Base-by-base conservation (phyloP, 306 rosid genomes). In the cucumber (Cucumis sativus) region DNA sequence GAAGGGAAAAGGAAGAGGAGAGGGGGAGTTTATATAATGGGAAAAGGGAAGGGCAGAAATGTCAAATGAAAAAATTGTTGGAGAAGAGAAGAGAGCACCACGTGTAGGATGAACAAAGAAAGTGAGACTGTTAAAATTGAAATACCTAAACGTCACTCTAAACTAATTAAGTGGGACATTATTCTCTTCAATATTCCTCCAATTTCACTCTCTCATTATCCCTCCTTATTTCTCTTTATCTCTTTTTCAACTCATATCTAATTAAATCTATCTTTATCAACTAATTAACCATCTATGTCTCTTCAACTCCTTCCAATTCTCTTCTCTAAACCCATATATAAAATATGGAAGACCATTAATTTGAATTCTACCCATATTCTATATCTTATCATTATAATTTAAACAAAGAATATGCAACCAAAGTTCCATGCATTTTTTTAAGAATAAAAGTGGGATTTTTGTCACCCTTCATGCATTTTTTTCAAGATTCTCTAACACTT, bases 91-190 rank as follows among this genome's bases (percentile, higher is more conserved):
- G 37, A 33, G 37, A 3, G 5, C 37, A 88, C 88, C 96, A 92
- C 96, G 97, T 94, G 97, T 88, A 84, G 65, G 88, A 85, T 79
- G 77, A 80, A 80, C 83, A 83, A 85, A 78, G 6, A 49, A 62
- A 43, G 30, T 61, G 4, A 73, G 77, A 30, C 63, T 77, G 81
- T 81, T 86, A 89, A 89, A 82, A 69, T 82, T 89, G 82, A 87
- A 91, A 74, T 67, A 66, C 52, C 52, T 39, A 67, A 58, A 41
- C 74, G 55, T 67, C 74, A 67, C 74, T 67, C 74, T 28, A 66
- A 39, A 66, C 51, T 1, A 39, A 66, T 25, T 1, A 35, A 43
- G 72, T 66, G 72, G 51, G 51, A 87, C 10, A 71, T 65, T 33
- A 33, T 33, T 33, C 37, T 4, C 37, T 4, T 33, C 37, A 33